Evolutionary conservation across 1,284 basidiomycete species (phyloP).

Genomic region (Termitomyces sp.): DNA sequence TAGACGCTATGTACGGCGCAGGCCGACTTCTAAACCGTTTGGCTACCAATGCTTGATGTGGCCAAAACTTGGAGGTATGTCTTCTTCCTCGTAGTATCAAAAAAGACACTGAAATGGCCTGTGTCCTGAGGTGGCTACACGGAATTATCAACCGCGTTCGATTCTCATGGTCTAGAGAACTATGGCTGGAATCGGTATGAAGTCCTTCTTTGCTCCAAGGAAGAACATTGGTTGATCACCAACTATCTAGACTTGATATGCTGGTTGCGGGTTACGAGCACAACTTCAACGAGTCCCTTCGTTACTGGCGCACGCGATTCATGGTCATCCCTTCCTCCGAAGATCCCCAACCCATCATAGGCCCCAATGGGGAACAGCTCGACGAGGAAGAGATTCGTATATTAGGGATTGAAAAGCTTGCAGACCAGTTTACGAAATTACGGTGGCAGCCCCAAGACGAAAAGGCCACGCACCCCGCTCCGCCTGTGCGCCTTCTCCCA

Average conservation of each 20-base stretch:
- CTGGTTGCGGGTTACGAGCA: conserved; percentile 84
- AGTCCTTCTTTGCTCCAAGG: neutral
- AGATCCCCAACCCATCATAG: conserved; percentile 51
- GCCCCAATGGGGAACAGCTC: conserved; percentile 64
- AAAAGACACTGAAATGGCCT: neutral
- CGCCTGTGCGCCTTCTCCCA: conserved; percentile 66
- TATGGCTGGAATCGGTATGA: conserved; percentile 78
- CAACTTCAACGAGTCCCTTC: conserved; percentile 73
- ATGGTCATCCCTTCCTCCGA: conserved; percentile 85
- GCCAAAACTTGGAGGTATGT: conserved; percentile 73
- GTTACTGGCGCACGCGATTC: conserved; percentile 96
- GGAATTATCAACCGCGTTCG: conserved; percentile 72
- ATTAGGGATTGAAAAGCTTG: conserved; percentile 87
- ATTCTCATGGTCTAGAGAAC: conserved; percentile 72
- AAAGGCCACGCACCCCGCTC: conserved; percentile 38
- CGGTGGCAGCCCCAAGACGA: conserved; percentile 73
- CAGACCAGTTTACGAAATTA: conserved; percentile 79
- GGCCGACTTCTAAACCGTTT: conserved; percentile 59
- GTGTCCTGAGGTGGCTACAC: conserved; percentile 64
- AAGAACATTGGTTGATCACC: neutral
- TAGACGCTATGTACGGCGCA: conserved; percentile 78
- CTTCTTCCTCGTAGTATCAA: neutral
- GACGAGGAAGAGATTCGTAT: conserved; percentile 86
- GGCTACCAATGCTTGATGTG: conserved; percentile 89
- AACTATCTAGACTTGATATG: conserved; percentile 60